Evolutionary conservation across 371 early-diverging fungal species (phyloP).

Genomic region (Choanephora cucurbitarum): DNA sequence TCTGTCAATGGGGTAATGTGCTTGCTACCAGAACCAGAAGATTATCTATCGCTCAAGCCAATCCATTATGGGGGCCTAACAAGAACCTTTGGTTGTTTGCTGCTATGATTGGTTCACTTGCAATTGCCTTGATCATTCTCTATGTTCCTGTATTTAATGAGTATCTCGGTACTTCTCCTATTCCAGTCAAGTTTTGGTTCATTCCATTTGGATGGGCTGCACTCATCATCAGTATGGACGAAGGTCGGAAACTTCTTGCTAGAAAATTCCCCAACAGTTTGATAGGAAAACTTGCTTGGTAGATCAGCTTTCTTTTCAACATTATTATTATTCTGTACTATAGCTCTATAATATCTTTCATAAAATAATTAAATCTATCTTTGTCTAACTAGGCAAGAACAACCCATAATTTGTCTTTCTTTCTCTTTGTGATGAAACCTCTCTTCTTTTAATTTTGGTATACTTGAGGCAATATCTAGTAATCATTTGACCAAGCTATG

Average conservation of each 20-base stretch:
- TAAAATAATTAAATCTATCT: no score
- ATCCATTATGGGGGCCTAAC: slow-evolving; percentile 57
- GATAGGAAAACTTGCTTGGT: slow-evolving; percentile 25
- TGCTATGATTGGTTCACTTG: slow-evolving; percentile 45
- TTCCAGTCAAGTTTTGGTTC: slow-evolving; percentile 74
- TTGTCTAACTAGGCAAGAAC: no score
- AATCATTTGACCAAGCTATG: no score
- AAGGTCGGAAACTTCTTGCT: slow-evolving; percentile 54
- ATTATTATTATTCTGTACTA: no score
- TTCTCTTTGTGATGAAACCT: no score
- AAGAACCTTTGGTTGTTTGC: slow-evolving; percentile 54
- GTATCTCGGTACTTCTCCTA: slow-evolving; percentile 63
- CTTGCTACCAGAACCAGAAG: slow-evolving; percentile 63
- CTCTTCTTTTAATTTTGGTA: no score
- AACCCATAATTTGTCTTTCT: no score
- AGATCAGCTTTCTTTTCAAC: background rate
- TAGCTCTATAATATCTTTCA: no score
- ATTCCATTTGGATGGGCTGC: slow-evolving; percentile 65
- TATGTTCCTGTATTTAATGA: slow-evolving; percentile 60
- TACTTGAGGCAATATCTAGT: no score
- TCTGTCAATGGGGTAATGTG: slow-evolving; percentile 59
- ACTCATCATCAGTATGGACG: slow-evolving; percentile 58
- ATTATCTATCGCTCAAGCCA: slow-evolving; percentile 59
- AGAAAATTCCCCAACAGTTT: slow-evolving; percentile 39
- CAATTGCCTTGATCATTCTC: slow-evolving; percentile 59